Evolutionary conservation across 164 flowering plant species (phyloP).

Genomic region (Cinnamomum chago): DNA sequence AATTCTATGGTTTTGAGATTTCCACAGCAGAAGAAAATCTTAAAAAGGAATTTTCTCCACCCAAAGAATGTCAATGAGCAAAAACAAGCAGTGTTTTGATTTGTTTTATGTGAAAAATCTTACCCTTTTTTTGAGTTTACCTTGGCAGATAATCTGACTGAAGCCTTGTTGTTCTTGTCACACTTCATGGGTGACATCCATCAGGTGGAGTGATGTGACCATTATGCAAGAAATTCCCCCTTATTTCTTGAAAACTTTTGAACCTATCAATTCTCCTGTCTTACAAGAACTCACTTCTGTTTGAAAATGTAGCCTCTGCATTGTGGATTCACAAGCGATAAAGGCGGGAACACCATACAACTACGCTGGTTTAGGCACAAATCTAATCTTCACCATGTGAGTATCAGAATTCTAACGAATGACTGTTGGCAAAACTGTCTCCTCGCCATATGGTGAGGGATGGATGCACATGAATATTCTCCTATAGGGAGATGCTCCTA

Average conservation of each 20-base stretch:
- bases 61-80: too few relatives aligned
- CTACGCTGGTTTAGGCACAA: constrained; percentile 86
- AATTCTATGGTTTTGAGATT: neutral
- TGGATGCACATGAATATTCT: too few relatives aligned
- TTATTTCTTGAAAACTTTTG: neutral
- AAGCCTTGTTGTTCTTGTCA: constrained; percentile 78
- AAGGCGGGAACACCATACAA: constrained; percentile 79
- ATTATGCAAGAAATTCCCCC: neutral
- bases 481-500: too few relatives aligned
- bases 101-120: neutral
- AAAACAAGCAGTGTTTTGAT: neutral
- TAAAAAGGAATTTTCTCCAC: too few relatives aligned
- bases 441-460: too few relatives aligned
- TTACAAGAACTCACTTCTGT: neutral
- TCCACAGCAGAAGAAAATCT: too few relatives aligned
- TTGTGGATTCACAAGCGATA: constrained; percentile 78
- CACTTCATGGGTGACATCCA: constrained; percentile 98
- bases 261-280: neutral
- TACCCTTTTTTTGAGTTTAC: neutral
- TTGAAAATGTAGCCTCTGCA: constrained; percentile 69
- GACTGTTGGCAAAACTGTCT: neutral
- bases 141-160: constrained; percentile 72
- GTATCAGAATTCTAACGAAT: constrained; percentile 15
- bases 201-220: constrained; percentile 44
- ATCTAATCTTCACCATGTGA: constrained; percentile 93